Base-by-base conservation (phyloP, 371 early-diverging fungal genomes). In the Dichotomocladium elegans region DNA sequence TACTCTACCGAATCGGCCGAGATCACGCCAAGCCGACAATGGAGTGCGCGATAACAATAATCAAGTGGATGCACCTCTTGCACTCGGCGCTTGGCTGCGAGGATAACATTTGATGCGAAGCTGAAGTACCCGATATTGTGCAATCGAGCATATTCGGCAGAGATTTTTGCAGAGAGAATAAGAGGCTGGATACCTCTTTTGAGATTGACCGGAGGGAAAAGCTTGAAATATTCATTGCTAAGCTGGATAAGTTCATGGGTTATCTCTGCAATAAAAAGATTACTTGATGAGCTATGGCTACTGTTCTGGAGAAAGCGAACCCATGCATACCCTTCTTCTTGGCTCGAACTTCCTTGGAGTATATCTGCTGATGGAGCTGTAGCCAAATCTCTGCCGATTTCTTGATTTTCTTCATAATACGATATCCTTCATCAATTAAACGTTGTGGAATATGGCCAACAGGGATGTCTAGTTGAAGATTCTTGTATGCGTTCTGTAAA, bases 71-170 rank as follows among this genome's bases (percentile, higher is more conserved):
- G 58, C 11, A 65, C 56, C 14, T 49, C 54, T 0, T 55, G 47
- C 21, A 59, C 29, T 15, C 58, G 65, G 43, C 71, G 70, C 34
- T 78, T 67, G 2, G 86, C 80, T 4, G 79, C 83, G 10, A 85
- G 58, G 17, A 81, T 51, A 2, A 83, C 63, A 52, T 76, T 75
- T 30, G 70, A 57, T 4, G 78, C 66, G 44, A 77, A 72, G 10
- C 73, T 77, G 54, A 82, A 61, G 52, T 85, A 80, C 25, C 51
- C 52, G 15, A 74, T 30, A 46, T 71, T 66, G 12, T 58, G 57
- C 3, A 72, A n/a, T 1, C 60, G 65, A 6, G 54, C 46, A 48
- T 64, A 43, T 61, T 80, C 72, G 6, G n/a, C 10, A 10, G 46
- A 27, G 12, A 79, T 15, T 0, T 9, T 21, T 4, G 41, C 10